Evolutionary conservation across 306 rosid species (phyloP), one percentile per base, ranked within the genome.

Genomic region (Myrica gale): DNA sequence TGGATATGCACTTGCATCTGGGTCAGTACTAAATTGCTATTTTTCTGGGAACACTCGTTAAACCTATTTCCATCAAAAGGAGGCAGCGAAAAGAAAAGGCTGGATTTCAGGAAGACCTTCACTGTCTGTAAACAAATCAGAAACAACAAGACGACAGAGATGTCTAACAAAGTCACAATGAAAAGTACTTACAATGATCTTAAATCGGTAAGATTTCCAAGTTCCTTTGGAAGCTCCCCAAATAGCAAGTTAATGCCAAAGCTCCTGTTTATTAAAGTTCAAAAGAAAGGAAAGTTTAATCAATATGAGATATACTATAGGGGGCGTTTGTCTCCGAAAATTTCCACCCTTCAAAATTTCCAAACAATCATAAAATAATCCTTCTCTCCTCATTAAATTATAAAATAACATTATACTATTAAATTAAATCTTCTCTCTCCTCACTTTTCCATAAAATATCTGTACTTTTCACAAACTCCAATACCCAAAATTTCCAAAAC

Each of bases 191-290:
- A 93, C 97, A 93, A 48, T 66, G 19, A 0, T 46, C 0, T 6
- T 69, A 93, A 63, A 19, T 85, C 73, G 5, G 89, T 82, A 43
- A 91, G 97, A 46, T 81, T 54, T 71, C 93, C 90, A 42, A 93
- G 76, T 77, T 88, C 96, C 83, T 84, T 89, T 1, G 98, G 98
- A 75, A 91, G 83, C 84, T 79, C 84, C 57, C 98, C 93, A 21
- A 96, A 91, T 16, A 91, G 78, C 53, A 86, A 75, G 82, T 93
- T 93, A 69, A 83, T 81, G 79, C 91, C 91, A 19, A 93, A 0
- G 69, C 16, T 43, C 91, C 96, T 91, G 73, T 10, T 53, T 54
- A 48, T 11, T 23, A 26, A 58, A 47, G 17, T 26, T 75, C 41
- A 85, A 66, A 54, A 82, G 16, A 8, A 37, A n/a, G 9, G 21